Evolutionary conservation across 345 rosid species (phyloP).

Genomic region (Hypericum perforatum): DNA sequence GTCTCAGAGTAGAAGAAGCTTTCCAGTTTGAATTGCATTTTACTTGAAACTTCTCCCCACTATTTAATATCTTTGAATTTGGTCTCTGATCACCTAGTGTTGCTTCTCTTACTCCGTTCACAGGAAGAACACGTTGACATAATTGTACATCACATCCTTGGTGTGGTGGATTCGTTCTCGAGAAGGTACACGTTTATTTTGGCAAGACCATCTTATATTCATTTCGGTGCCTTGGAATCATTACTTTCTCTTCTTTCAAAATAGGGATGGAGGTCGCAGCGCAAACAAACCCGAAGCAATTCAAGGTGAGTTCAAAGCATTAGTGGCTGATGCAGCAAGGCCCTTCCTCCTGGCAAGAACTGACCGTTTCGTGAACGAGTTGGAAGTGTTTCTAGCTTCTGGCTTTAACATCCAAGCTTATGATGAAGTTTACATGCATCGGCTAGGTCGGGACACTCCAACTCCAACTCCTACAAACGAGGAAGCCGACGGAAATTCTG

Average conservation of each 20-base stretch:
- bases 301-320: constrained; percentile 42
- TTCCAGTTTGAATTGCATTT: too few species aligned
- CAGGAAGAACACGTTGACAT: constrained; percentile 79
- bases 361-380: constrained; percentile 47
- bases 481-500: constrained; percentile 18
- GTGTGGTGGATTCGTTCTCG: constrained; percentile 51
- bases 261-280: constrained; percentile 23
- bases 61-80: too few species aligned
- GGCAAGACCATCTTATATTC: too few species aligned
- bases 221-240: too few species aligned
- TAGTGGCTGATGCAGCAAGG: constrained; percentile 46
- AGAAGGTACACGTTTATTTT: constrained; percentile 38
- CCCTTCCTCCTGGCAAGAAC: constrained; percentile 58
- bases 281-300: constrained; percentile 25
- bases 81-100: too few species aligned
- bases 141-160: constrained; percentile 57
- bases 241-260: constrained; percentile 13
- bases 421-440: constrained; percentile 47
- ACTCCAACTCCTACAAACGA: constrained; percentile 14
- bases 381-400: constrained; percentile 66
- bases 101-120: neutral
- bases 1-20: too few species aligned
- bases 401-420: constrained; percentile 65
- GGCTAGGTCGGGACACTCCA: constrained; percentile 31
- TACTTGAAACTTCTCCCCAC: too few species aligned